These are phyloP conservation scores for Choanephora cucurbitarum DNA, from an alignment of 371 early-diverging fungal species.

Conservation along the genomic window DNA sequence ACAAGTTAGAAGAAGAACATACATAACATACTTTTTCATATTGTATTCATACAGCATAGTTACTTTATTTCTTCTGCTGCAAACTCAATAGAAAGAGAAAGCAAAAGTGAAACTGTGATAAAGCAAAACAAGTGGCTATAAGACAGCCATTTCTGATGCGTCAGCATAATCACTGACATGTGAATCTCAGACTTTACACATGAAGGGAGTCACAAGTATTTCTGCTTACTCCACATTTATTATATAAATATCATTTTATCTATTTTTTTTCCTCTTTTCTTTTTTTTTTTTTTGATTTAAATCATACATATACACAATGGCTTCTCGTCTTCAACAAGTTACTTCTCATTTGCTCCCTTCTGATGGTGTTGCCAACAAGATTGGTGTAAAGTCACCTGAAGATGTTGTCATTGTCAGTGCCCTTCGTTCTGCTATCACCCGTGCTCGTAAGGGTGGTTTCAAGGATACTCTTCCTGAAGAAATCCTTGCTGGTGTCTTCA, in stretches of 20 bases:
- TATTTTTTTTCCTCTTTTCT: background rate
- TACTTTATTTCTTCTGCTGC: no score
- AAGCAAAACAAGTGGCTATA: no score
- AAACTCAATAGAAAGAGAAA: no score
- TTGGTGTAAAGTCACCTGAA: conserved; percentile 81
- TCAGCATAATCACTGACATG: conserved; percentile 8
- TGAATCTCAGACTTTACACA: conserved; percentile 5
- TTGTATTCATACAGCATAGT: no score
- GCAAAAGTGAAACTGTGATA: no score
- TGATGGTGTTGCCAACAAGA: conserved; percentile 16
- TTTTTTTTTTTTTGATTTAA: conserved; percentile 2
- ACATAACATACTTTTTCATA: no score
- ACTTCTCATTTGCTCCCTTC: conserved; percentile 15
- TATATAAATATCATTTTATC: background rate
- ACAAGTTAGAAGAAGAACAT: no score
- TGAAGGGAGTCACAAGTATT: background rate
- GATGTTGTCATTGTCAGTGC: conserved; percentile 87
- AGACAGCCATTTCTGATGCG: conserved; percentile 5
- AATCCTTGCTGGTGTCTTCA: conserved; percentile 83
- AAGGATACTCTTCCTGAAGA: conserved; percentile 87
- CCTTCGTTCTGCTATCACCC: conserved; percentile 89
- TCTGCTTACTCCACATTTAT: conserved; percentile 11
- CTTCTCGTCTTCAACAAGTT: conserved; percentile 22
- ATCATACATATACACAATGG: conserved; percentile 6
- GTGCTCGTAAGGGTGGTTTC: conserved; percentile 92